Evolutionary conservation across 1,284 basidiomycete species (phyloP), one percentile per base, ranked within the genome.

Genomic region (Austroboletus niveus): DNA sequence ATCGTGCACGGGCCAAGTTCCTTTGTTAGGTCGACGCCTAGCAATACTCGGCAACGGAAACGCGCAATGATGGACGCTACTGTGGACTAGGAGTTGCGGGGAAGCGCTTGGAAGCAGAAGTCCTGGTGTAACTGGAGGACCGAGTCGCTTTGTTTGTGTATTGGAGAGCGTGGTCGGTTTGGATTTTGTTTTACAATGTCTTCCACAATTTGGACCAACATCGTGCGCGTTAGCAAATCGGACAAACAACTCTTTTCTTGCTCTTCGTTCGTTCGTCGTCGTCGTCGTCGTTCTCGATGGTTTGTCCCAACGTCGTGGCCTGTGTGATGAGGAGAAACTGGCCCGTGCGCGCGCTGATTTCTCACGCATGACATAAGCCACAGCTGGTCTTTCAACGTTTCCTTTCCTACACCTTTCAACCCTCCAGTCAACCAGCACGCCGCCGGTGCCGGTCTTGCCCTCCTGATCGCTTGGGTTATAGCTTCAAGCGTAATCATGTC

Each of bases 151-250:
- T 82, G 81, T 81, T 75, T 80, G 78, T 81, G 77, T 82, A 72
- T 75, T 70, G 72, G 72, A 77, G 75, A 74, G 74, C 65, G 69
- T 68, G 65, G 68, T 70, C 61, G 65, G 69, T 75, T 74, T 78
- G 78, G 71, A 74, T 78, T 75, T 79, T 86, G 83, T 85, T 84
- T 84, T 84, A 81, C 75, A 73, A 71, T 80, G 82, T 84, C 82
- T 77, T 84, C 74, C 70, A 77, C 71, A 74, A 80, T 85, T 85
- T 85, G 84, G 75, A 76, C 78, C 70, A 71, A 58, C 75, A 73
- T 72, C 71, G 72, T 74, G 72, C 81, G 81, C 79, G 82, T 77
- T 73, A 73, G 72, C 68, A 67, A 71, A 75, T 71, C 69, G 74
- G 43, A 62, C 67, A 67, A 69, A 70, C 66, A 70, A 69, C 61